Evolutionary conservation across 75 land plant genomes (phyloP).

Genomic region (Pinus taeda): DNA sequence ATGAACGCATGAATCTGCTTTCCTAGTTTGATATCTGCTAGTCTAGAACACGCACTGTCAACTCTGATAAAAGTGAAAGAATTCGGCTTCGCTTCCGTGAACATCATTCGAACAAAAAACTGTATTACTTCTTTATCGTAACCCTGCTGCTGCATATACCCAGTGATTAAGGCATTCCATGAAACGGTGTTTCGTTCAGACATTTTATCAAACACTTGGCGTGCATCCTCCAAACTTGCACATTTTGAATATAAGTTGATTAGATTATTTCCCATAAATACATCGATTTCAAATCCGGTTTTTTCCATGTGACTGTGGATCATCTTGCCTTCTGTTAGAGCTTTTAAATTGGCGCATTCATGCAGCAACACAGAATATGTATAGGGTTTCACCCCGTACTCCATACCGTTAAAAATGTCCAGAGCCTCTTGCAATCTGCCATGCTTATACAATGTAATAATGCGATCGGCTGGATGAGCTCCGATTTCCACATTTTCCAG

Average conservation of each 20-base stretch:
- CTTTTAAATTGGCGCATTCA: too few species aligned
- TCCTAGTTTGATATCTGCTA: background rate
- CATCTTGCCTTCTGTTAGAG: too few species aligned
- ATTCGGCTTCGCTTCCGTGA: constrained; percentile 14
- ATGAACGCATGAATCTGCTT: background rate
- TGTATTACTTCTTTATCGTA: constrained; percentile 14
- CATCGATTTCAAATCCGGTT: constrained; percentile 21
- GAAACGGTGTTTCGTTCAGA: constrained; percentile 27
- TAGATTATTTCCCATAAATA: constrained; percentile 31
- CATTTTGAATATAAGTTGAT: constrained; percentile 61
- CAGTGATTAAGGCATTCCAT: constrained; percentile 69
- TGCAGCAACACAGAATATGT: too few species aligned
- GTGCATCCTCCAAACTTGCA: constrained; percentile 36
- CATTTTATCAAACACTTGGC: constrained; percentile 43
- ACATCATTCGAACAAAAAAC: constrained; percentile 1
- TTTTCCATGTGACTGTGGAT: too few species aligned
- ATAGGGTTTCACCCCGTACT: too few species aligned
- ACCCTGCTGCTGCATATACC: constrained; percentile 47
- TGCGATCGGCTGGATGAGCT: too few species aligned
- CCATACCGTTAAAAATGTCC: too few species aligned
- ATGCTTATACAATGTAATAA: too few species aligned
- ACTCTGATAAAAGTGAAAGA: background rate
- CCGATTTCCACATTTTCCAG: too few species aligned
- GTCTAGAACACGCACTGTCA: background rate
- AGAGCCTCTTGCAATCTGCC: too few species aligned